Conservation (phyloP, 116 monocot genomes). For the Zostera marina region DNA sequence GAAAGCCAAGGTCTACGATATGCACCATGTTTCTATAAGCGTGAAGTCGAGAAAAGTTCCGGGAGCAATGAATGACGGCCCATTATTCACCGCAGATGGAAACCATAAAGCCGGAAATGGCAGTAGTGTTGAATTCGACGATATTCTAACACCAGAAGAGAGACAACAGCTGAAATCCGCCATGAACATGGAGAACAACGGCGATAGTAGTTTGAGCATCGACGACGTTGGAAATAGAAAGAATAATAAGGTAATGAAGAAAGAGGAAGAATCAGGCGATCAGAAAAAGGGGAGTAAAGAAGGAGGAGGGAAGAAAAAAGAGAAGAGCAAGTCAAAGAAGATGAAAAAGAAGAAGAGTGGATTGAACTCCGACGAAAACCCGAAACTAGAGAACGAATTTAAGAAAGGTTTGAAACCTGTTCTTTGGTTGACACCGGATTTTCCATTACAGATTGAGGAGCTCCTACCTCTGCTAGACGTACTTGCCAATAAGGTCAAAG, state of each 20-base stretch:
- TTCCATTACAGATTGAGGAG: constrained; percentile 78
- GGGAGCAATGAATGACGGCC: constrained; percentile 94
- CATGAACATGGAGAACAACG: constrained; percentile 46
- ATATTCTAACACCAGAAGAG: constrained; percentile 82
- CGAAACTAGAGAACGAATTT: constrained; percentile 79
- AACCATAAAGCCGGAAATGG: constrained; percentile 32
- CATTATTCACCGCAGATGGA: constrained; percentile 57
- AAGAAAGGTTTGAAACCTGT: constrained; percentile 91
- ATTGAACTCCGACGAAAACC: constrained; percentile 12
- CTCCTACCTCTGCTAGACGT: constrained; percentile 89
- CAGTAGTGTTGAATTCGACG: constrained; percentile 54
- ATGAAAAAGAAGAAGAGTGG: constrained; percentile 72
- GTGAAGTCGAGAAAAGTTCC: constrained; percentile 95
- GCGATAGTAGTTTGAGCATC: constrained; percentile 9
- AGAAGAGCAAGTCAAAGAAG: constrained; percentile 53
- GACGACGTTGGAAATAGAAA: constrained; percentile 11
- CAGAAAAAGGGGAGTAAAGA: too few relatives aligned
- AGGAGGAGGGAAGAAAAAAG: constrained; percentile 16
- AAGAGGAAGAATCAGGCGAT: too few relatives aligned
- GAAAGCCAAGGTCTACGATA: constrained; percentile 77
- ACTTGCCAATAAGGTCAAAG: constrained; percentile 95
- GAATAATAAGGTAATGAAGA: too few relatives aligned
- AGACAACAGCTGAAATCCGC: constrained; percentile 81
- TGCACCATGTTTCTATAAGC: constrained; percentile 50
- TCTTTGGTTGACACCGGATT: constrained; percentile 91